Evolutionary conservation across 164 flowering plant species (phyloP), one percentile per base, ranked within the genome.

Genomic region (Tetrastigma voinierianum): DNA sequence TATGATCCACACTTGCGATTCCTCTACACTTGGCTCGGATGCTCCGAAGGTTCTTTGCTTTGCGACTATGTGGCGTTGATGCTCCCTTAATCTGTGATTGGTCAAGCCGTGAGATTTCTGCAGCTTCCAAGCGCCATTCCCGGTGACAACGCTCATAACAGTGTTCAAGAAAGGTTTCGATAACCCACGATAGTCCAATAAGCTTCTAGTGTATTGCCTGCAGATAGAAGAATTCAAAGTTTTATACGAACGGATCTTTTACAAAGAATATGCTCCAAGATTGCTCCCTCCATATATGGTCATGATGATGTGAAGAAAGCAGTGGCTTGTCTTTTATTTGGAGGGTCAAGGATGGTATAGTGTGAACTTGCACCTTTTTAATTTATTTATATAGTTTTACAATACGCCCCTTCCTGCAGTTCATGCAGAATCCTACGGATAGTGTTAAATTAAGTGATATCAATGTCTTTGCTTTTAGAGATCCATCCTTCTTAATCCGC

Each of bases 401-500:
- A 13, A 45, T 16, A 13, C 25, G 61, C 57, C 57, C 24, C 44
- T 52, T 61, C 55, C 18, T 54, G n/a, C 53, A 72, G 46, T 61
- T 23, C 46, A 46, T 81, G 60, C 82, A 95, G 99, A 74, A 66
- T 71, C 85, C 93, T 73, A 98, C 99, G 44, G 99, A 96, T 85
- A 98, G 99, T 53, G 99, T 86, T 62, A 84, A 77, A 68, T 70
- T 96, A 75, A 84, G 99, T 69, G 99, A 96, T 81, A 88, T 96
- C 75, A 96, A 96, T 78, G 91, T 96, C n/a, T 46, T 72, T 96
- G 83, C 91, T 96, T 60, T 67, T 93, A 98, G 99, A 23, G 99
- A 96, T 58, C 99, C 99, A 63, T 96, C 99, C 99, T 62, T 98
- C 99, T 57, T 93, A 96, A 77, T 96, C 98, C n/a, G n/a, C n/a